Base-by-base conservation (phyloP, 2,329 filamentous ascomycete species). In the Periconia sp. region DNA sequence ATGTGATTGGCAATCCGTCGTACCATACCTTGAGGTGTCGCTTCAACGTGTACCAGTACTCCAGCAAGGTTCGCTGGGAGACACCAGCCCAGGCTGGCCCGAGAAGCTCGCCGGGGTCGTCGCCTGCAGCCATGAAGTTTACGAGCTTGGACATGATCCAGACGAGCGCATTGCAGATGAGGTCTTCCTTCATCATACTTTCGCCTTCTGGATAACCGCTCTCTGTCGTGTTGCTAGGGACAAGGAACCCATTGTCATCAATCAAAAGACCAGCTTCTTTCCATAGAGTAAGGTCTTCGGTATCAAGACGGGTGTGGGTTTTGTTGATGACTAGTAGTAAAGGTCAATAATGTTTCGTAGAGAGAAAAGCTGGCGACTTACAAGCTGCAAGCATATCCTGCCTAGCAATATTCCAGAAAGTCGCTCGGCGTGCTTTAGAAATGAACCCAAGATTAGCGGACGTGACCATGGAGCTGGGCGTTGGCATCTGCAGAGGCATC, bases 91-190 rank as follows among this genome's bases (percentile, higher is more conserved):
- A 64, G 61, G 65, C 52, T 65, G 67, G 51, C 58, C 59, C 50
- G 58, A 67, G 35, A 66, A 63, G 59, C 9, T 59, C 48, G 3
- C 66, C 72, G 2, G 81, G 68, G 4, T 77, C 75, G 43, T 83
- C 81, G 2, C 79, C 80, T 2, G 76, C 74, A 2, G 78, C 81
- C 41, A 86, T 79, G 58, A 81, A 85, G 57, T 87, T 87, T 37
- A 85, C 78, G 4, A 86, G 78, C 54, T 86, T 86, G 5, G 82
- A 80, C 45, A 84, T 73, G 7, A 87, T 76, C 83, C 83, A 87
- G 5, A 86, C 78, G 4, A 88, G 63, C 0, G 81, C 79, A 54
- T 87, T 87, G 28, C 78, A 80, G 39, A 84, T 80, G 47, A 84
- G 74, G 48, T 86, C 84, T 65, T 87, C 83, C 43, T 77, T 75